Conservation (phyloP, 2,329 filamentous ascomycete species). For the Calcarisporium arbuscula region DNA sequence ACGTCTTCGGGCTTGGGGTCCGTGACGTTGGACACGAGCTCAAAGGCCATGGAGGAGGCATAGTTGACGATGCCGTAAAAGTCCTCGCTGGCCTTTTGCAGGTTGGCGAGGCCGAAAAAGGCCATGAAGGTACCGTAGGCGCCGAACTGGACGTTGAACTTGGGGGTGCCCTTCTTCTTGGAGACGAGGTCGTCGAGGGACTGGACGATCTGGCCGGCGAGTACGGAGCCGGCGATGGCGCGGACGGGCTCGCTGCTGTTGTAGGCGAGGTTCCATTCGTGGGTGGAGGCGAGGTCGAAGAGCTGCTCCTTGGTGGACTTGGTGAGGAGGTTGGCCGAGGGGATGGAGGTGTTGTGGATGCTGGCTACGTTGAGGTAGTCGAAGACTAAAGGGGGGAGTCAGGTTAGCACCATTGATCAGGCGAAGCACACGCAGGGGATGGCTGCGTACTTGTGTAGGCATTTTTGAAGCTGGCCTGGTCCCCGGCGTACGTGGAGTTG, state of each 20-base stretch:
- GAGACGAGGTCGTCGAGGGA: slow-evolving; percentile 47
- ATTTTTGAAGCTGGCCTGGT: slow-evolving; percentile 48
- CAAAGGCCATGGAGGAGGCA: slow-evolving; percentile 74
- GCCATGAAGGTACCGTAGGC: slow-evolving; percentile 56
- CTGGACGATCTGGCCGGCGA: slow-evolving; percentile 49
- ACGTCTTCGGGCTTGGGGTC: slow-evolving; percentile 41
- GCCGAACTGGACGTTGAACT: slow-evolving; percentile 50
- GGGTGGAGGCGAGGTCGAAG: slow-evolving; percentile 65
- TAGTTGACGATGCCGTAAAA: slow-evolving; percentile 82
- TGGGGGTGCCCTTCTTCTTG: slow-evolving; percentile 26
- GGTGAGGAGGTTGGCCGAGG: slow-evolving; percentile 53
- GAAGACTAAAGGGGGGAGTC: slow-evolving; percentile 37
- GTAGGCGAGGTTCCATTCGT: slow-evolving; percentile 80
- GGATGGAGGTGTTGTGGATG: slow-evolving; percentile 57
- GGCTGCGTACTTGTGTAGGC: slow-evolving; percentile 50
- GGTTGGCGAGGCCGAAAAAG: slow-evolving; percentile 54
- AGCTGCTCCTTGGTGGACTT: slow-evolving; percentile 54
- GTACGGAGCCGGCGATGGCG: slow-evolving; percentile 50
- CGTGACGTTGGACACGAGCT: slow-evolving; percentile 54
- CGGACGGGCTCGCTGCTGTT: slow-evolving; percentile 64
- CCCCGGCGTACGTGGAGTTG: slow-evolving; percentile 42
- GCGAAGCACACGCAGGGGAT: neutral
- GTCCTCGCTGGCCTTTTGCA: slow-evolving; percentile 44
- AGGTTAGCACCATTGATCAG: neutral
- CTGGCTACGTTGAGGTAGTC: slow-evolving; percentile 54